These are phyloP conservation scores for Monilinia aucupariae DNA, from an alignment of 2,329 filamentous ascomycete genomes.

Conservation along the genomic window DNA sequence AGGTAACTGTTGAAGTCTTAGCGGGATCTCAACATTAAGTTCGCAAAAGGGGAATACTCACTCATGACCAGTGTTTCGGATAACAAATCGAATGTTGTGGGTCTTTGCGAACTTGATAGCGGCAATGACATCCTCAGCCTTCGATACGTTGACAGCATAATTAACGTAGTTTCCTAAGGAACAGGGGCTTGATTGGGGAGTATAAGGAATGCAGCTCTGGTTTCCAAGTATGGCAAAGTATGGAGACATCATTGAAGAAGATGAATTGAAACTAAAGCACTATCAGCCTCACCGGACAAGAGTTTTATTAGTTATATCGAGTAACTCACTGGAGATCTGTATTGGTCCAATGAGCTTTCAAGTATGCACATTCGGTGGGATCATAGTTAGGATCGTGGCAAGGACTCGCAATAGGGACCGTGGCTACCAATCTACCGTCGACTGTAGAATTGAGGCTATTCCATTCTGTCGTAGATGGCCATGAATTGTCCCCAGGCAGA, in stretches of 20 bases:
- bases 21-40: neutral
- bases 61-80: conserved; percentile 55
- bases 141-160: conserved; percentile 32
- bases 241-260: conserved; percentile 31
- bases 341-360: conserved; percentile 16
- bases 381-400: conserved; percentile 21
- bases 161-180: conserved; percentile 37
- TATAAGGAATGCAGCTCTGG: conserved; percentile 35
- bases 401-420: conserved; percentile 17
- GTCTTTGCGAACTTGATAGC: conserved; percentile 37
- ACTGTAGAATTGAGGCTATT: conserved; percentile 20
- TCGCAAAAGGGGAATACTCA: conserved; percentile 21
- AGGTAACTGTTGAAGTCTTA: conserved; percentile 36
- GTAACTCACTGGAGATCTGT: conserved; percentile 16
- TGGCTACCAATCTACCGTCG: conserved; percentile 20
- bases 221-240: conserved; percentile 36
- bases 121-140: conserved; percentile 28
- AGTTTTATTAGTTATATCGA: neutral
- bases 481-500: conserved; percentile 20
- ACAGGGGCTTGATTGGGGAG: conserved; percentile 37
- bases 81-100: conserved; percentile 40
- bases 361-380: conserved; percentile 13
- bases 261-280: conserved; percentile 1
- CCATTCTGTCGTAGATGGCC: conserved; percentile 22
- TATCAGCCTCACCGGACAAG: neutral